These are phyloP conservation scores for Erysimum pusillum DNA, from an alignment of 441 rosid species.

Conservation along the genomic window DNA sequence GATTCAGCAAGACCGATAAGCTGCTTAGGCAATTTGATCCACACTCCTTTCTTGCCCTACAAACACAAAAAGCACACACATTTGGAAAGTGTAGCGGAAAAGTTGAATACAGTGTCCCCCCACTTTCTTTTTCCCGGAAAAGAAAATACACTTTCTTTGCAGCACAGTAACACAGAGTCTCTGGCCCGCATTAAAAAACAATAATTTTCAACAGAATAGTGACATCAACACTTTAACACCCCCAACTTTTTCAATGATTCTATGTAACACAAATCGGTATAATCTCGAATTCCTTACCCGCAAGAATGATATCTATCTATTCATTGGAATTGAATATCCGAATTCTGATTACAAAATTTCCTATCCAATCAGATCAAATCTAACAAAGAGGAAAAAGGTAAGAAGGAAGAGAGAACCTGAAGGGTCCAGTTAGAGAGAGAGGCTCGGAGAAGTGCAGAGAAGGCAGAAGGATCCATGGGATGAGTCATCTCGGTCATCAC, in stretches of 20 bases:
- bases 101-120: constrained; percentile 19
- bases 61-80: neutral
- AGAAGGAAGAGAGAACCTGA: constrained; percentile 56
- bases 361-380: neutral
- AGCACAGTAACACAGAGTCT: constrained; percentile 25
- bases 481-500: constrained; percentile 68
- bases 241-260: constrained; percentile 18
- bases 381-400: neutral
- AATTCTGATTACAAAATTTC: neutral
- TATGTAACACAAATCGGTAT: constrained; percentile 21
- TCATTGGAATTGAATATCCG: neutral
- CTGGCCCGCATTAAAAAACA: constrained; percentile 36
- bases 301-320: neutral
- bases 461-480: constrained; percentile 60
- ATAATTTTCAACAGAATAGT: neutral
- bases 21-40: constrained; percentile 86
- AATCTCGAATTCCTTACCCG: constrained; percentile 8
- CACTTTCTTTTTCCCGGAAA: neutral
- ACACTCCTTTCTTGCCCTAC: constrained; percentile 85
- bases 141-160: constrained; percentile 14
- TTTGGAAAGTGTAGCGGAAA: neutral
- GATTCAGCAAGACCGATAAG: constrained; percentile 70
- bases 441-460: constrained; percentile 64
- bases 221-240: constrained; percentile 8
- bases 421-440: constrained; percentile 74